These are phyloP conservation scores for Coemansia erecta DNA, from an alignment of 192 early-diverging fungal genomes.

Conservation along the genomic window DNA sequence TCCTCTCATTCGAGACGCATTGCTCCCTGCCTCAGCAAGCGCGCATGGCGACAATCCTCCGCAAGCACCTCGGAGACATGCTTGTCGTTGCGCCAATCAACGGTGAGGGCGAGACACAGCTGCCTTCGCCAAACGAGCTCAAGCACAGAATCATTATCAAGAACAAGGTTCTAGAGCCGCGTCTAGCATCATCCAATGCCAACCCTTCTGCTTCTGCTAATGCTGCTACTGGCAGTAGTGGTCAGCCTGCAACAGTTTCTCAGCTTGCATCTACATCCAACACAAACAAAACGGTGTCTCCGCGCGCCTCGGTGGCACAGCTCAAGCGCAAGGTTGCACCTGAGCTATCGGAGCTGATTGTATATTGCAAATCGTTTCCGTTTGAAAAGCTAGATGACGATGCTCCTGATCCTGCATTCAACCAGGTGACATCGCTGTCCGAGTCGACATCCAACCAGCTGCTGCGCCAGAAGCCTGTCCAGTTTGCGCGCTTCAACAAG, in stretches of 20 bases:
- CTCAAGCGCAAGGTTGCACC: constrained; percentile 55
- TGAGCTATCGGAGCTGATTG: constrained; percentile 58
- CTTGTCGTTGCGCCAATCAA: constrained; percentile 56
- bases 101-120: constrained; percentile 20
- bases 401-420: constrained; percentile 48
- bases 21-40: constrained; percentile 74
- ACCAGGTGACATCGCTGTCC: constrained; percentile 72
- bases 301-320: constrained; percentile 26
- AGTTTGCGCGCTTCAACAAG: constrained; percentile 61
- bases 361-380: constrained; percentile 62
- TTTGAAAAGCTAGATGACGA: constrained; percentile 60
- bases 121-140: constrained; percentile 74
- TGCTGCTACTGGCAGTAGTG: background rate
- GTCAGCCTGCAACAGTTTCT: background rate
- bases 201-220: too few relatives aligned
- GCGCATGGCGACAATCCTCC: constrained; percentile 69
- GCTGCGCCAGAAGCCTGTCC: constrained; percentile 48
- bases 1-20: constrained; percentile 81
- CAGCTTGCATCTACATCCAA: background rate
- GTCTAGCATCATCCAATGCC: too few relatives aligned
- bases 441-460: constrained; percentile 63
- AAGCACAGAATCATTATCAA: constrained; percentile 75
- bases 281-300: constrained; percentile 20
- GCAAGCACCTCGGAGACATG: constrained; percentile 64
- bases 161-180: constrained; percentile 51